These are phyloP conservation scores for Boletus patriciae DNA, from an alignment of 768 basidiomycete species.

Conservation along the genomic window DNA sequence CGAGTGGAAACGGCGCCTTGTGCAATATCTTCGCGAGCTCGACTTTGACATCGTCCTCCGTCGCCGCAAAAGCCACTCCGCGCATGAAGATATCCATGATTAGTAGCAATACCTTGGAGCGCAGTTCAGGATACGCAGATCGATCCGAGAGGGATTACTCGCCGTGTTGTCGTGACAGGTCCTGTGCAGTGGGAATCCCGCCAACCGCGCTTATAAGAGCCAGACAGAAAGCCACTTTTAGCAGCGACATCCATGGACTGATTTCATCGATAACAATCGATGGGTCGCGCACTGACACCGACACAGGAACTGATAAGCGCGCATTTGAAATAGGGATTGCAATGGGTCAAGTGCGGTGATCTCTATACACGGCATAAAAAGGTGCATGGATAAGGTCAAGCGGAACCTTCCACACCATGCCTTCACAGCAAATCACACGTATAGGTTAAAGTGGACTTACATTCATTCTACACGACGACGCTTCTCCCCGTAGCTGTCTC, in stretches of 20 bases:
- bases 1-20: slow-evolving; percentile 32
- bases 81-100: slow-evolving; percentile 40
- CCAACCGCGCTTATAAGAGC: slow-evolving; percentile 17
- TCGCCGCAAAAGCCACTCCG: slow-evolving; percentile 29
- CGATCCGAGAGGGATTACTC: slow-evolving; percentile 7
- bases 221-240: neutral
- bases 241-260: neutral
- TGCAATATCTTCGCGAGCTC: slow-evolving; percentile 36
- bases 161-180: slow-evolving; percentile 20
- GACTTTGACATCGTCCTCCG: slow-evolving; percentile 32
- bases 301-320: slow-evolving; percentile 5
- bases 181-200: neutral
- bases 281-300: neutral
- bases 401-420: neutral
- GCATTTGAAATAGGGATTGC: neutral
- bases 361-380: neutral
- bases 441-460: slow-evolving; percentile 17
- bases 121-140: neutral
- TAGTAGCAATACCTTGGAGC: neutral
- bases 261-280: slow-evolving; percentile 22
- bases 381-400: neutral
- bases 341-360: slow-evolving; percentile 14
- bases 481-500: slow-evolving; percentile 46
- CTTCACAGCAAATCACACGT: slow-evolving; percentile 4
- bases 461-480: slow-evolving; percentile 56